Evolutionary conservation across 768 basidiomycete species (phyloP).

Genomic region (Strobilomyces confusus): DNA sequence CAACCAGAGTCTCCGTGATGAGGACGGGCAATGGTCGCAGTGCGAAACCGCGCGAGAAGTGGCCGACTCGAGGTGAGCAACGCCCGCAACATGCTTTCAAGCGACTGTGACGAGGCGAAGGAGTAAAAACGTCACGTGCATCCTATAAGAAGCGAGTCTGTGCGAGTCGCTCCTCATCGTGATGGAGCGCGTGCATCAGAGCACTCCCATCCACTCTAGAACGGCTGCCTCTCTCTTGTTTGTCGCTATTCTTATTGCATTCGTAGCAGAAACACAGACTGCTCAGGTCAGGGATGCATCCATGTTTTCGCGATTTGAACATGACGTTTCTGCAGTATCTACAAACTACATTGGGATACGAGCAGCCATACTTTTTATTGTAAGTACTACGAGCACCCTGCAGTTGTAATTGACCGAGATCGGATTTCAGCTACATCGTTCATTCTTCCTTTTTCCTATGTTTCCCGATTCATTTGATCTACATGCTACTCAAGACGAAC

Average conservation of each 20-base stretch:
- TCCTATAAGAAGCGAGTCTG: too few relatives aligned
- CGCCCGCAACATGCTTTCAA: slow-evolving; percentile 45
- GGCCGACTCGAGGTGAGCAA: slow-evolving; percentile 61
- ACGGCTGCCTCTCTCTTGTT: slow-evolving; percentile 53
- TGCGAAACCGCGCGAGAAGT: slow-evolving; percentile 51
- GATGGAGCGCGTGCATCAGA: slow-evolving; percentile 7
- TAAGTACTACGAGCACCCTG: slow-evolving; percentile 34
- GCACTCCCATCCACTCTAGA: slow-evolving; percentile 24
- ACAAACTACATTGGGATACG: slow-evolving; percentile 69
- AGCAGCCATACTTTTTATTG: slow-evolving; percentile 90
- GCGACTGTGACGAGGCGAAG: background rate
- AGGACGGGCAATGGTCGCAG: slow-evolving; percentile 31
- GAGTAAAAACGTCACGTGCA: slow-evolving; percentile 9
- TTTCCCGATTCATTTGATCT: slow-evolving; percentile 77
- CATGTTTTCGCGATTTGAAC: background rate
- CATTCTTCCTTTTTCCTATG: slow-evolving; percentile 77
- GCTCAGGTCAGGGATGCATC: slow-evolving; percentile 53
- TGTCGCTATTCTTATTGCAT: slow-evolving; percentile 56
- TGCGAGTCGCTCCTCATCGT: too few relatives aligned
- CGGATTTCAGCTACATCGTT: slow-evolving; percentile 65
- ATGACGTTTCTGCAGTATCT: slow-evolving; percentile 55
- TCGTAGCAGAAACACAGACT: slow-evolving; percentile 73
- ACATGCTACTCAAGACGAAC: slow-evolving; percentile 50
- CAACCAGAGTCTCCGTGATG: slow-evolving; percentile 15
- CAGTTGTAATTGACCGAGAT: background rate